A percentile compares a stretch with the other conserved stretches of the same genome.
Evolutionary conservation across 257 asterid genomes (phyloP).

Genomic region (Perilla frutescens): DNA sequence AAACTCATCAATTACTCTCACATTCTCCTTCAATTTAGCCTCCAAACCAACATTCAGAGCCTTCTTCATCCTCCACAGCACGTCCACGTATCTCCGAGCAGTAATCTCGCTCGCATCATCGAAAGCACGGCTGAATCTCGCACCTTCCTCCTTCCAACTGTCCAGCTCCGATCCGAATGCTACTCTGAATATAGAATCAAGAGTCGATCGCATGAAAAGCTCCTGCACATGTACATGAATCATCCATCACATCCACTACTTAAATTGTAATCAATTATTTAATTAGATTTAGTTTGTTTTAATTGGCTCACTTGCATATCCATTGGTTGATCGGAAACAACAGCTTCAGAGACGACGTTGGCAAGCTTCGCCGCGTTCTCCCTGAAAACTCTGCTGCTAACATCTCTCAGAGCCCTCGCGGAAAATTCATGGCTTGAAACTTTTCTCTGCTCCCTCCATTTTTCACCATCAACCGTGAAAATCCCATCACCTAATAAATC

Average conservation of each 20-base stretch:
- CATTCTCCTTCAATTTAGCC: constrained; percentile 44
- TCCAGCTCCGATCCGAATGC: constrained; percentile 61
- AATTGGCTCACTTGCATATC: constrained; percentile 56
- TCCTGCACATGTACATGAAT: constrained; percentile 37
- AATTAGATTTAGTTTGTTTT: too few species aligned
- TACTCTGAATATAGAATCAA: constrained; percentile 58
- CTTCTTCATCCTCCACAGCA: constrained; percentile 59
- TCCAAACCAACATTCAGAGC: constrained; percentile 57
- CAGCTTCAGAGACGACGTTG: constrained; percentile 48
- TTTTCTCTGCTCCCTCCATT: constrained; percentile 76
- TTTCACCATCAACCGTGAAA: constrained; percentile 74
- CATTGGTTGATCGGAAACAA: constrained; percentile 36
- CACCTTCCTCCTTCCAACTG: constrained; percentile 55
- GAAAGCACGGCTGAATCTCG: constrained; percentile 50
- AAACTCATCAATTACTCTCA: constrained; percentile 46
- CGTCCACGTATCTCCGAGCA: constrained; percentile 56
- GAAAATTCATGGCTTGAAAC: constrained; percentile 75
- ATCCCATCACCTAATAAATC: constrained; percentile 79
- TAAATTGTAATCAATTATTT: too few species aligned
- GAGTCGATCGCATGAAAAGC: constrained; percentile 57
- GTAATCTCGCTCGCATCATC: constrained; percentile 58
- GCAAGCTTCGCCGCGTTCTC: constrained; percentile 60
- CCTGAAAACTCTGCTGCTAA: constrained; percentile 54
- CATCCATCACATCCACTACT: too few species aligned
- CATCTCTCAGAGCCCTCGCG: constrained; percentile 59